Evolutionary conservation across 805 yeast species (phyloP).

Genomic region (Alloascoidea hylecoeti): DNA sequence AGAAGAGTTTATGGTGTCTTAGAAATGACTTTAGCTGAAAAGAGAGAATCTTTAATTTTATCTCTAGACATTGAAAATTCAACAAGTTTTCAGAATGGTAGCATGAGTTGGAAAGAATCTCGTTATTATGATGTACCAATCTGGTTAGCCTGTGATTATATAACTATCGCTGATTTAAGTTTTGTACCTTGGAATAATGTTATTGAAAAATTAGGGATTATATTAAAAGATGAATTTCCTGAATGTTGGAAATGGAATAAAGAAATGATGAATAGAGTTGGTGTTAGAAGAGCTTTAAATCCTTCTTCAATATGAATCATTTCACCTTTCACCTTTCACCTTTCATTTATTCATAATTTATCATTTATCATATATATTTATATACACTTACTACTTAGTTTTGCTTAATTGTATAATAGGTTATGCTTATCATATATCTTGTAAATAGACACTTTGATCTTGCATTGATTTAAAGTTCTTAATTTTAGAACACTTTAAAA

Average conservation of each 20-base stretch:
- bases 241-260: conserved; percentile 87
- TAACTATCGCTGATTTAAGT: conserved; percentile 78
- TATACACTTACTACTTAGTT: too few relatives aligned
- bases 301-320: too few relatives aligned
- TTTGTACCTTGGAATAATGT: conserved; percentile 97
- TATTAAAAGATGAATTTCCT: conserved; percentile 76
- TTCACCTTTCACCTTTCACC: too few relatives aligned
- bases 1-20: conserved; percentile 86
- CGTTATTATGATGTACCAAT: conserved; percentile 86
- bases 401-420: too few relatives aligned
- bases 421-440: too few relatives aligned
- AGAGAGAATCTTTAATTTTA: conserved; percentile 81
- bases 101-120: conserved; percentile 74
- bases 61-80: conserved; percentile 81
- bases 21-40: conserved; percentile 90
- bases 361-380: too few relatives aligned
- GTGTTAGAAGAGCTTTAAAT: neutral
- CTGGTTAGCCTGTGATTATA: conserved; percentile 83
- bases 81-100: conserved; percentile 76
- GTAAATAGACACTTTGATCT: too few relatives aligned
- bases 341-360: too few relatives aligned
- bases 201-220: conserved; percentile 84
- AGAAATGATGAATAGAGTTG: conserved; percentile 71
- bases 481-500: too few relatives aligned
- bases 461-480: too few relatives aligned